phyloP scores from a whole-genome alignment of 1,284 basidiomycete genomes.

The Porphyrellus sp. region DNA sequence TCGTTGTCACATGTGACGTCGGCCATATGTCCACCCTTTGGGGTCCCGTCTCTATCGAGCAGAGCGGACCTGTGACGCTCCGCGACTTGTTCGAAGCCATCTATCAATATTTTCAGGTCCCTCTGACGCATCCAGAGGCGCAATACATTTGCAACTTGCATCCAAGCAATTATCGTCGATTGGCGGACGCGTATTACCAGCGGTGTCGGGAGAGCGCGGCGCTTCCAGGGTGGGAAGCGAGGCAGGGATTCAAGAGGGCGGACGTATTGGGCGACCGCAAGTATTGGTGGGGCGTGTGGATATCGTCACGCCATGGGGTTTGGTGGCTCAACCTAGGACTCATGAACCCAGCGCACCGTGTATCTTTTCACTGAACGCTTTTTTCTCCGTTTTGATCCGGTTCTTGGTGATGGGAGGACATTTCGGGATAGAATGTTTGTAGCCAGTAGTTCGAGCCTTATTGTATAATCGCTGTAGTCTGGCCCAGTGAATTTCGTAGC shows the following conservation, averaged over 20 bases:
- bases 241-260: conserved; percentile 37
- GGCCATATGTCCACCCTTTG: conserved; percentile 32
- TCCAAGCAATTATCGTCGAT: conserved; percentile 20
- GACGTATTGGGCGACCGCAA: conserved; percentile 37
- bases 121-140: conserved; percentile 32
- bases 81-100: conserved; percentile 38
- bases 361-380: neutral
- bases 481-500: neutral
- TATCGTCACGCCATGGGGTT: conserved; percentile 19
- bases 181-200: conserved; percentile 29
- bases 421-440: conserved; percentile 12
- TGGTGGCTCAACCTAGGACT: conserved; percentile 38
- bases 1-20: conserved; percentile 31
- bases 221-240: conserved; percentile 32
- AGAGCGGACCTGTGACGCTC: conserved; percentile 25
- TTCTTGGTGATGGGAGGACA: neutral
- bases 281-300: conserved; percentile 38
- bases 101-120: conserved; percentile 37
- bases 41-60: conserved; percentile 35
- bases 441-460: conserved; percentile 10
- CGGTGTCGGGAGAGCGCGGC: conserved; percentile 21
- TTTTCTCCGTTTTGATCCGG: neutral
- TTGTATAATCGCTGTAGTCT: neutral
- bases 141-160: conserved; percentile 21
- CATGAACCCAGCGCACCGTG: conserved; percentile 20